Evolutionary conservation across 495 filamentous ascomycete genomes (phyloP), one percentile per base, ranked within the genome.

Genomic region (Penicillium soppii): DNA sequence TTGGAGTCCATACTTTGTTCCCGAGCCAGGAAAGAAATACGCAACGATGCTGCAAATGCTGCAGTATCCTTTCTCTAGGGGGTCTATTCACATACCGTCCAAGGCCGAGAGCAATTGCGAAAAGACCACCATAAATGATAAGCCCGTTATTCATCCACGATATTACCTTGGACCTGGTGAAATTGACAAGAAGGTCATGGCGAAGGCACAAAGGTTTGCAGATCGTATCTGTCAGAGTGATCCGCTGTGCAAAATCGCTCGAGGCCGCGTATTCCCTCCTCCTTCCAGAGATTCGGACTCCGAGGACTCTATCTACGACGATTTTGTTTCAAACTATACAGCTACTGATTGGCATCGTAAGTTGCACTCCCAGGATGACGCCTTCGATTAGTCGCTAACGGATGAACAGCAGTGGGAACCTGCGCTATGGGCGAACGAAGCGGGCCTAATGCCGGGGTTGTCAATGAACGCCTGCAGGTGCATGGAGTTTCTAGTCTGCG

Each of bases 1-100:
- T 51, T 78, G 76, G 73, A 74, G 62, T 32, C 65, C 73, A 13
- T 66, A 64, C 23, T 76, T 70, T 49, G 37, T 46, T 2, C 65
- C 69, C 0, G 49, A 68, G n/a, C 57, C 67, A 0, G 67, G 61
- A 7, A 81, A 77, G 49, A 74, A 75, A 44, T 80, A 81, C 45
- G 74, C 59, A 5, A 79, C 73, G 7, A 70, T 83, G 68, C 52
- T 78, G 4, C 72, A 76, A 54, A 80, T 82, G 59, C 65, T 81
- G 4, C 77, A 81, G 54, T 75, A 77, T 46, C 80, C 80, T 0
- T 79, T 79, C 33, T 75, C 76, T 0, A 54, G 63, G 9, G 80
- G 80, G 0, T 70, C 58, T 20, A 64, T 81, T 21, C 77, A 82
- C 35, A 72, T 82, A 16, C 52, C 54, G 43, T 26, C 53, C 8